Evolutionary conservation across 495 filamentous ascomycete species (phyloP).

Genomic region (Monascus purpureus): DNA sequence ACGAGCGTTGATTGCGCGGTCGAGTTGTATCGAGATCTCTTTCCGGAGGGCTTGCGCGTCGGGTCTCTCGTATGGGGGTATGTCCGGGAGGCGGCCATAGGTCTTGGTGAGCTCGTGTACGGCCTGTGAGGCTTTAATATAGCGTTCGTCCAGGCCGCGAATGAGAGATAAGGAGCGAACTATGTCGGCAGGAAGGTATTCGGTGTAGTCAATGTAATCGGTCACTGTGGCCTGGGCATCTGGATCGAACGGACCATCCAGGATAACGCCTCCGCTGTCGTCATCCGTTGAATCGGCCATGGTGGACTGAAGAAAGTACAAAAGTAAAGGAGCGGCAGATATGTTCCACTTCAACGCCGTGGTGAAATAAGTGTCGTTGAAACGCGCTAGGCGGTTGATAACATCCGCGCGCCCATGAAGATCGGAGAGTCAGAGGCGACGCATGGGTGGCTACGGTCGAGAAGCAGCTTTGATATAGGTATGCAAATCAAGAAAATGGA

Average conservation of each 20-base stretch:
- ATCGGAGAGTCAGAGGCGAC: not conserved
- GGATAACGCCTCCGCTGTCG: slow-evolving; percentile 31
- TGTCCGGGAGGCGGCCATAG: slow-evolving; percentile 57
- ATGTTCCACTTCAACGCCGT: not conserved
- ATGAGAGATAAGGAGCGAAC: slow-evolving; percentile 82
- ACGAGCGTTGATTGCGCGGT: slow-evolving; percentile 60
- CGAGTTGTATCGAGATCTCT: slow-evolving; percentile 60
- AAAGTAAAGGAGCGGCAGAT: slow-evolving; percentile 12
- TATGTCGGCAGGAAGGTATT: slow-evolving; percentile 90
- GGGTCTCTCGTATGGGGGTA: slow-evolving; percentile 39
- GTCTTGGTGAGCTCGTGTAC: slow-evolving; percentile 59
- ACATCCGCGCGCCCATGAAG: slow-evolving; percentile 1
- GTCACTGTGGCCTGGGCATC: slow-evolving; percentile 90
- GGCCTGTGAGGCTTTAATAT: slow-evolving; percentile 45
- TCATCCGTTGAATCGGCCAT: slow-evolving; percentile 28
- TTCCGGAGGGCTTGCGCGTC: slow-evolving; percentile 49
- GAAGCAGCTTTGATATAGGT: too few species aligned
- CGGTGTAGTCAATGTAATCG: slow-evolving; percentile 93
- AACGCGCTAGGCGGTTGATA: not conserved
- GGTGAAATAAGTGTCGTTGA: not conserved
- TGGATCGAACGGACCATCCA: slow-evolving; percentile 51
- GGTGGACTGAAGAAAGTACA: slow-evolving; percentile 1
- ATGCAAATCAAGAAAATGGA: too few species aligned
- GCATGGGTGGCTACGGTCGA: not conserved
- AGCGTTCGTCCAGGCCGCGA: slow-evolving; percentile 62